Base-by-base conservation (phyloP, 2,329 filamentous ascomycete genomes). In the Corynespora cassiicola region DNA sequence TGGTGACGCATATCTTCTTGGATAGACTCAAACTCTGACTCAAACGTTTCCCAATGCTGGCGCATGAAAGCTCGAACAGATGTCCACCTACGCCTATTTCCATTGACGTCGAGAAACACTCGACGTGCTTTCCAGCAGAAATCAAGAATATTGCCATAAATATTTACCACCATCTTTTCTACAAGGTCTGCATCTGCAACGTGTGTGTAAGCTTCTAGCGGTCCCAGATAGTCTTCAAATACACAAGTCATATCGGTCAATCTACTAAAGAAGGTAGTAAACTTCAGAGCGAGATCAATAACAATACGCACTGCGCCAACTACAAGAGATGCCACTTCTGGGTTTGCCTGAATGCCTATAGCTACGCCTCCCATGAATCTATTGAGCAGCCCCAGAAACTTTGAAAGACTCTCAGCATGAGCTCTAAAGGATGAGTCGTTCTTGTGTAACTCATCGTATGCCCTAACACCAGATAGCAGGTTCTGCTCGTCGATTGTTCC, bases 21-120 rank as follows among this genome's bases (percentile, higher is more conserved):
- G 20, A 58, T 53, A 15, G 31, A 17, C 6, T 25, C 39, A 23
- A 56, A 56, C 19, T 41, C 35, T 7, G 31, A n/a, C 36, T 56
- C 52, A 32, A 58, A 54, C 12, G 52, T 44, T 22, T 56, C 52
- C 52, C 50, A 56, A n/a, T 56, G 52, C 16, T 45, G 39, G 36
- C 36, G 39, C 35, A 56, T 42, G 25, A 54, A 58, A 2, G 42
- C 29, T 29, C 43, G 40, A 3, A 45, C 7, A 3, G 50, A 56
- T 17, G 36, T 46, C 33, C 31, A 51, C 31, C 36, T 47, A 23
- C 42, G 28, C 16, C 25, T 30, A 6, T 51, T 20, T 6, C 42
- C 45, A 12, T 50, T 45, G 12, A 5, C 26, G 30, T 46, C 39
- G 17, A 58, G 17, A 16, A 54, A 55, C 0, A 56, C 49, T 28